phyloP scores from a whole-genome alignment of 139 green algal genomes.

The Picochlorum sp. region DNA sequence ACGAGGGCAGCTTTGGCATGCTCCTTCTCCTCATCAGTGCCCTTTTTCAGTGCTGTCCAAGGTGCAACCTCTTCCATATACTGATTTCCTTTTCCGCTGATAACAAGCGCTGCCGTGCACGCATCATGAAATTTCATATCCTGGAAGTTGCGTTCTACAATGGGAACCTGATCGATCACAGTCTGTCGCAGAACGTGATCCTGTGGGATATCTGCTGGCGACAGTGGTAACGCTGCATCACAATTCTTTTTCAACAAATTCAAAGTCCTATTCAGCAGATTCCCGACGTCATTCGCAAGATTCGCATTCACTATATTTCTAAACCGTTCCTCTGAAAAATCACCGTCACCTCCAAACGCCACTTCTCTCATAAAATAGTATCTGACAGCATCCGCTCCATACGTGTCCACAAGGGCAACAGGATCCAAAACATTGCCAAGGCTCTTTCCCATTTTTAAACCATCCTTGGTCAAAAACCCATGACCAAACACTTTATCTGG shows the following conservation, averaged over 20 bases:
- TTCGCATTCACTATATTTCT: slow-evolving; percentile 88
- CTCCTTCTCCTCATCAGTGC: slow-evolving; percentile 60
- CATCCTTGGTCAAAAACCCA: slow-evolving; percentile 97
- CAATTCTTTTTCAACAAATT: slow-evolving; percentile 80
- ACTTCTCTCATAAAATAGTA: slow-evolving; percentile 91
- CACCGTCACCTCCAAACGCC: slow-evolving; percentile 81
- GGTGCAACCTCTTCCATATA: slow-evolving; percentile 74
- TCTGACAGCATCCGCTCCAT: slow-evolving; percentile 87
- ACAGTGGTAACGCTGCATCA: slow-evolving; percentile 33
- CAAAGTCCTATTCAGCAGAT: slow-evolving; percentile 88
- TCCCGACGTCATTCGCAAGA: slow-evolving; percentile 94
- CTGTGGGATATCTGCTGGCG: slow-evolving; percentile 22
- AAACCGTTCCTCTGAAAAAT: slow-evolving; percentile 88
- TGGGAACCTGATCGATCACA: slow-evolving; percentile 28
- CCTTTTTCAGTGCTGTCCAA: slow-evolving; percentile 72
- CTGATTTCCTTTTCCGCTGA: slow-evolving; percentile 68
- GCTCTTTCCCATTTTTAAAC: slow-evolving; percentile 98
- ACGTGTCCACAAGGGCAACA: slow-evolving; percentile 56
- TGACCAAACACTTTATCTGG: slow-evolving; percentile 82
- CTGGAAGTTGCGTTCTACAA: slow-evolving; percentile 51
- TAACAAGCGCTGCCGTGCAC: slow-evolving; percentile 54
- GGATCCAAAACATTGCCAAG: slow-evolving; percentile 96
- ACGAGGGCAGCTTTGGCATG: slow-evolving; percentile 62
- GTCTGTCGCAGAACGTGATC: slow-evolving; percentile 29
- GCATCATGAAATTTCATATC: slow-evolving; percentile 57